These are phyloP conservation scores for Calocybe gangraenosa DNA, from an alignment of 768 basidiomycete species.

Conservation along the genomic window DNA sequence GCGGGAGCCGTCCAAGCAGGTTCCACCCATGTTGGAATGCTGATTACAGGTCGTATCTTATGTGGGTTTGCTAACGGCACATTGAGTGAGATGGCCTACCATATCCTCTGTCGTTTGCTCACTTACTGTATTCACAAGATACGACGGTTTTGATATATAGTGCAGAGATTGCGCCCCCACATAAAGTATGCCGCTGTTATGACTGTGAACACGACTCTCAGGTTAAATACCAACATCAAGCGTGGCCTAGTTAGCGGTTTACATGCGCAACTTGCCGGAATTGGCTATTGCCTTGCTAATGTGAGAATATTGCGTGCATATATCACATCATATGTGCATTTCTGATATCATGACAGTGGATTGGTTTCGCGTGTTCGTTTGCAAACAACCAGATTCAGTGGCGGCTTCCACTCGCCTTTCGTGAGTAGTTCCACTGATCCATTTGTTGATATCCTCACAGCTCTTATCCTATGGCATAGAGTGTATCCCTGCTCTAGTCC, in stretches of 20 bases:
- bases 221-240: not conserved
- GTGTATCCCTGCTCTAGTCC: conserved; percentile 5
- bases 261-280: conserved; percentile 7
- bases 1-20: conserved; percentile 9
- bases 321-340: not conserved
- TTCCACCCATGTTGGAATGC: conserved; percentile 6
- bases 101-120: not conserved
- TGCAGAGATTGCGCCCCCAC: conserved; percentile 5
- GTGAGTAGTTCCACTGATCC: not conserved
- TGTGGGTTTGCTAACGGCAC: conserved; percentile 8
- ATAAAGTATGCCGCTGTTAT: conserved; percentile 1
- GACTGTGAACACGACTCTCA: too few species aligned
- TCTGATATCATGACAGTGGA: not conserved
- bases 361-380: conserved; percentile 8
- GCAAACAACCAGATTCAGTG: conserved; percentile 8
- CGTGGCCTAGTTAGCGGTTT: conserved; percentile 10
- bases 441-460: not conserved
- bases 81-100: not conserved
- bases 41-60: conserved; percentile 7
- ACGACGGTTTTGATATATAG: conserved; percentile 8
- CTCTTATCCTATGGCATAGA: not conserved
- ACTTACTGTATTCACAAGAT: not conserved
- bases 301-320: not conserved
- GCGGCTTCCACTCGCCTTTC: conserved; percentile 8
- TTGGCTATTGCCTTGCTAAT: conserved; percentile 8